These are phyloP conservation scores for Pythium aphanidermatum DNA, from an alignment of 352 stramenopile genomes.

Conservation along the genomic window DNA sequence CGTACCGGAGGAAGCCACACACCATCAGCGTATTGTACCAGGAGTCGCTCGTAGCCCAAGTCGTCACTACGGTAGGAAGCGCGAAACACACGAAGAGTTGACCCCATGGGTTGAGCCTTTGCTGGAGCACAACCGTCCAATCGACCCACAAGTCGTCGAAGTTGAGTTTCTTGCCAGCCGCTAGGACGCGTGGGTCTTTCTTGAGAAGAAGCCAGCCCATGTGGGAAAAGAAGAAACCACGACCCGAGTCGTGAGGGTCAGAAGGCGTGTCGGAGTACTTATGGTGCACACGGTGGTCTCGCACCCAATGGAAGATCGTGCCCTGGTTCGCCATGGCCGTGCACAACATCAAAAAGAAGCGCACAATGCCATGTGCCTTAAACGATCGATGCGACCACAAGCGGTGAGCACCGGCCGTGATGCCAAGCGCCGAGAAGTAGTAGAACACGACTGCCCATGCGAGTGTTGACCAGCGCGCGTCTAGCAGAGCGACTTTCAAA, in stretches of 20 bases:
- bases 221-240: constrained; percentile 99
- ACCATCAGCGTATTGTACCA: no score
- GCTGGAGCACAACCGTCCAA: constrained; percentile 95
- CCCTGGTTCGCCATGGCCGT: constrained; percentile 98
- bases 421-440: constrained; percentile 89
- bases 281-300: constrained; percentile 98
- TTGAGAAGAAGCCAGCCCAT: constrained; percentile 99
- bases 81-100: constrained; percentile 97
- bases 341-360: constrained; percentile 95
- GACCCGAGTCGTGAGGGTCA: constrained; percentile 94
- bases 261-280: constrained; percentile 96
- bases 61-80: constrained; percentile 91
- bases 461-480: no score
- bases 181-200: constrained; percentile 92
- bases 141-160: constrained; percentile 94
- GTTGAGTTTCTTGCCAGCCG: constrained; percentile 90
- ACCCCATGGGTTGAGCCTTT: constrained; percentile 85
- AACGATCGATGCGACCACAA: constrained; percentile 97
- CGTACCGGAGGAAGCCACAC: constrained; percentile 93
- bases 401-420: constrained; percentile 96
- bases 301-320: constrained; percentile 98
- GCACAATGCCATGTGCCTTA: constrained; percentile 86
- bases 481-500: no score
- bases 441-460: constrained; percentile 56
- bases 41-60: constrained; percentile 79